A percentile compares a stretch with the other conserved stretches of the same genome.
Evolutionary conservation across 148 eudicot species (phyloP).

Genomic region (Rhododendron kiyosumense): DNA sequence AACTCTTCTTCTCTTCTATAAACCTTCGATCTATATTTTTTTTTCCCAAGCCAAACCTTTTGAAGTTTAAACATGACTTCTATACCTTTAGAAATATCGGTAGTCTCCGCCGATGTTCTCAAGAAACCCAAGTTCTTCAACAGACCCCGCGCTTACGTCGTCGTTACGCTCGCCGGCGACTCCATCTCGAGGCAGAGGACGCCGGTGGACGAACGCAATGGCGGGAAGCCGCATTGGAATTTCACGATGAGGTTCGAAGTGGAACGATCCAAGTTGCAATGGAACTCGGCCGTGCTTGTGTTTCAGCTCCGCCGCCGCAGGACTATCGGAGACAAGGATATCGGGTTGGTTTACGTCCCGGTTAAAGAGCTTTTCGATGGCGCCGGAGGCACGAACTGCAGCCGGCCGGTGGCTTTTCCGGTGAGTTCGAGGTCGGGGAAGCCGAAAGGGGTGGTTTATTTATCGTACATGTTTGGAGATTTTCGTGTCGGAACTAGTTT

Average conservation of each 20-base stretch:
- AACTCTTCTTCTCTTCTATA: neutral
- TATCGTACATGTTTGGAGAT: neutral
- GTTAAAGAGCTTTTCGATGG: neutral
- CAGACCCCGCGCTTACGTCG: neutral
- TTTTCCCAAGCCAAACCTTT: neutral
- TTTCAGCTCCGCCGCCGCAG: neutral
- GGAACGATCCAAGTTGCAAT: neutral
- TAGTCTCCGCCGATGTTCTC: conserved; percentile 2
- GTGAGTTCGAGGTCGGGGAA: neutral
- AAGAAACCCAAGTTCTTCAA: neutral
- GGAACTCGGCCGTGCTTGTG: neutral
- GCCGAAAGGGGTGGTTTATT: neutral
- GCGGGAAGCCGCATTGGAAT: neutral
- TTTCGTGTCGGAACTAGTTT: no score
- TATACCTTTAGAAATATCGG: neutral
- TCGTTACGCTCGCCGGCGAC: neutral
- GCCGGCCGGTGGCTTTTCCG: neutral
- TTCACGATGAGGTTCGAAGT: neutral
- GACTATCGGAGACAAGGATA: neutral
- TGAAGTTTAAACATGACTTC: neutral
- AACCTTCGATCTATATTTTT: neutral
- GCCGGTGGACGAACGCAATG: neutral
- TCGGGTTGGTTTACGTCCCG: neutral
- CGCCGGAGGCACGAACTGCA: neutral
- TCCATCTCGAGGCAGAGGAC: neutral